These are phyloP conservation scores for Asparagopsis taxiformis DNA, from an alignment of 31 red algal species.

Conservation along the genomic window DNA sequence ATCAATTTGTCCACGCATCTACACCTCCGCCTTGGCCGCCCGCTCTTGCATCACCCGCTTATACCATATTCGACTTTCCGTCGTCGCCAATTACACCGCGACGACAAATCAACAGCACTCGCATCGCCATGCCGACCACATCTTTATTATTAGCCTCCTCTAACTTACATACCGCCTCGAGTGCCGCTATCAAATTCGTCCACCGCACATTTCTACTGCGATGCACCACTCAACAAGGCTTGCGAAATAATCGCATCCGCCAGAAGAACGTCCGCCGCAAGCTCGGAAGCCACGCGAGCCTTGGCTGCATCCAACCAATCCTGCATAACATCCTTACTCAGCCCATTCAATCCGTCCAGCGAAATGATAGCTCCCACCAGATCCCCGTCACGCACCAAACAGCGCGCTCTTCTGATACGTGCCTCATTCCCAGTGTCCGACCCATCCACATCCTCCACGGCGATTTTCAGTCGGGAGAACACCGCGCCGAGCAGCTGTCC, in stretches of 20 bases:
- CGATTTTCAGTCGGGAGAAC: slow-evolving; percentile 58
- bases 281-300: slow-evolving; percentile 44
- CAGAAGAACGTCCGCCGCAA: slow-evolving; percentile 49
- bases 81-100: too few relatives aligned
- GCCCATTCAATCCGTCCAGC: slow-evolving; percentile 46
- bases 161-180: too few relatives aligned
- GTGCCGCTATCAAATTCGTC: too few relatives aligned
- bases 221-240: slow-evolving; percentile 27
- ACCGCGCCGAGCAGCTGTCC: slow-evolving; percentile 51
- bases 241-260: slow-evolving; percentile 73
- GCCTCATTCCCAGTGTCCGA: slow-evolving; percentile 40
- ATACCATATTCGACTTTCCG: too few relatives aligned
- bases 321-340: slow-evolving; percentile 34
- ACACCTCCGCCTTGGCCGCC: too few relatives aligned
- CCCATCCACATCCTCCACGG: slow-evolving; percentile 25
- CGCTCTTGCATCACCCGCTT: too few relatives aligned
- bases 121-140: too few relatives aligned
- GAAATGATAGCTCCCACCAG: slow-evolving; percentile 33
- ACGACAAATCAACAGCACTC: too few relatives aligned
- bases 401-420: slow-evolving; percentile 38
- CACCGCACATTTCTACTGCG: too few relatives aligned
- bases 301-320: slow-evolving; percentile 63
- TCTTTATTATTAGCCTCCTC: too few relatives aligned
- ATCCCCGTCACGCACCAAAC: slow-evolving; percentile 41
- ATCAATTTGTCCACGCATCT: too few relatives aligned